Base-by-base conservation (phyloP, 2,329 filamentous ascomycete genomes). In the Akanthomyces dipterigenus region DNA sequence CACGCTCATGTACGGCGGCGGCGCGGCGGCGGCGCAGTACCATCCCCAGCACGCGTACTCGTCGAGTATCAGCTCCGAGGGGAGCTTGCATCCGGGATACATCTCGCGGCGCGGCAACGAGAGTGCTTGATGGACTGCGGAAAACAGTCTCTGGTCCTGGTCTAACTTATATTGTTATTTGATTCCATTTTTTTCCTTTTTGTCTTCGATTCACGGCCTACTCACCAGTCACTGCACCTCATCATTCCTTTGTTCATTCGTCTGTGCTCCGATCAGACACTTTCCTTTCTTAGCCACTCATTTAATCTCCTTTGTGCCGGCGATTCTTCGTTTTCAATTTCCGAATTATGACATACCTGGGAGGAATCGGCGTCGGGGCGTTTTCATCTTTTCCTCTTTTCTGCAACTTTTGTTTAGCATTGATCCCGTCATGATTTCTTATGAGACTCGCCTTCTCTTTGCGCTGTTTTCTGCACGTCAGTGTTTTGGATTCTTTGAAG, bases 21-120 rank as follows among this genome's bases (percentile, higher is more conserved):
- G 16, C 5, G 43, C 20, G 24, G 38, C 26, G 31, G 31, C 57
- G 9, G 31, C 49, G n/a, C 60, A 61, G 76, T 80, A 68, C 78
- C 78, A 67, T 68, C 11, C 71, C 67, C 63, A 63, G 53, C 60
- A 81, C 64, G 80, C 78, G 46, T 84, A 84, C 74, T 80, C 80
- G 63, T 82, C 79, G 56, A 83, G 80, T 56, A 79, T 82, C 26
- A 82, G 80, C 62, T 84, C 82, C 54, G 77, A 74, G 40, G 70
- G 72, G 45, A 76, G 73, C 66, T 68, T 64, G 28, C 73, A 77
- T 64, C 70, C 73, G 20, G 58, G 50, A 1, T 72, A 73, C 28
- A 66, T 67, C 16, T 65, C 67, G 5, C 65, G 70, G 60, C 66
- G 66, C 3, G 66, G 61, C 22, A 64, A 63, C 60, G 69, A 68